Conservation (phyloP, 257 asterid species). For the Petrea volubilis region DNA sequence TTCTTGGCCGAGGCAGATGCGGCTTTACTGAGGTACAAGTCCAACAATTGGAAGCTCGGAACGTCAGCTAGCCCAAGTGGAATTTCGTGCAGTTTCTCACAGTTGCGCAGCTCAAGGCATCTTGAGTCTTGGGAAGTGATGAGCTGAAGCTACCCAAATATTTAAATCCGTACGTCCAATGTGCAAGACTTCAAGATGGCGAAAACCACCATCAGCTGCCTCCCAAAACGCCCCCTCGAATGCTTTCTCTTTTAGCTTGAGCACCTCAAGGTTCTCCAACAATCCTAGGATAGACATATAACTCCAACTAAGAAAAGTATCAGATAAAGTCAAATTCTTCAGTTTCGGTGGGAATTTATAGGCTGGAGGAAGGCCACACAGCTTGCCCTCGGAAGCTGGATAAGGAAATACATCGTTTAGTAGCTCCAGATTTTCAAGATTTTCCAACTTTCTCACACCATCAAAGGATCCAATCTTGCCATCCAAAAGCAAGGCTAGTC, state of each 20-base stretch:
- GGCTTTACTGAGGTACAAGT: slow-evolving; percentile 16
- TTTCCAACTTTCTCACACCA: slow-evolving; percentile 32
- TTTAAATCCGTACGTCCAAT: slow-evolving; percentile 29
- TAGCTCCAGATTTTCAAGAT: slow-evolving; percentile 52
- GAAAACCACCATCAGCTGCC: slow-evolving; percentile 28
- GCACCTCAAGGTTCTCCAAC: slow-evolving; percentile 40
- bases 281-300: slow-evolving; percentile 33
- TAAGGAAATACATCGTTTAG: slow-evolving; percentile 39
- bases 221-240: slow-evolving; percentile 32
- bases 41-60: slow-evolving; percentile 14
- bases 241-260: slow-evolving; percentile 39
- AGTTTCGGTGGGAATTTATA: slow-evolving; percentile 37
- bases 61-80: slow-evolving; percentile 29
- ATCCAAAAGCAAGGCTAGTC: slow-evolving; percentile 35
- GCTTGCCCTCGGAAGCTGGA: slow-evolving; percentile 32
- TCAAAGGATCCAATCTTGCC: slow-evolving; percentile 36
- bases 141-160: slow-evolving; percentile 25
- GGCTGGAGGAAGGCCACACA: slow-evolving; percentile 36
- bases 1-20: slow-evolving; percentile 30
- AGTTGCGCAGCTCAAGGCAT: slow-evolving; percentile 36
- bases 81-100: slow-evolving; percentile 23
- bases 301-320: slow-evolving; percentile 32
- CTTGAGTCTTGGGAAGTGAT: slow-evolving; percentile 27
- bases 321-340: slow-evolving; percentile 32
- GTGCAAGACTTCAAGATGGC: slow-evolving; percentile 26